A percentile compares a stretch with the other conserved stretches of the same genome.
These are phyloP conservation scores for Volutella citrinella DNA, from an alignment of 2,329 filamentous ascomycete genomes.

Conservation along the genomic window DNA sequence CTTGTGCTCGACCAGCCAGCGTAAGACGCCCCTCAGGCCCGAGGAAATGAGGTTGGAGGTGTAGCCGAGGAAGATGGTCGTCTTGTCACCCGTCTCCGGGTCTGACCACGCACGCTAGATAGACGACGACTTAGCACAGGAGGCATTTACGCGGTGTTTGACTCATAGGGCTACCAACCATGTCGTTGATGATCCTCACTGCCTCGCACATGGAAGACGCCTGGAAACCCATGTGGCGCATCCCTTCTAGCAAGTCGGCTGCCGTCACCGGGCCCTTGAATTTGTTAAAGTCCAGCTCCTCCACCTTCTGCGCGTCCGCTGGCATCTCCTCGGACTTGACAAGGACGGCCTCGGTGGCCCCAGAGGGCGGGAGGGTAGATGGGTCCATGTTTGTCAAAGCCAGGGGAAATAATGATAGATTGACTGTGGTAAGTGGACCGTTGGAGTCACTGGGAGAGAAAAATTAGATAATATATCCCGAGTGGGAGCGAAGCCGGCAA, in stretches of 20 bases:
- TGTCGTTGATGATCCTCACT: slow-evolving; percentile 88
- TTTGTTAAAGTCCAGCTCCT: slow-evolving; percentile 89
- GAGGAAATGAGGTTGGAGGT: slow-evolving; percentile 98
- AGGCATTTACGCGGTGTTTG: no score
- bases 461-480: no score
- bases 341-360: slow-evolving; percentile 77
- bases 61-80: slow-evolving; percentile 96
- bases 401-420: no score
- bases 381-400: slow-evolving; percentile 26
- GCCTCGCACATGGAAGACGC: slow-evolving; percentile 77
- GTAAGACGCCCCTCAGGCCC: slow-evolving; percentile 83
- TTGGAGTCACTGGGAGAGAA: slow-evolving; percentile 6
- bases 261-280: slow-evolving; percentile 77
- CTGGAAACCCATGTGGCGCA: slow-evolving; percentile 80
- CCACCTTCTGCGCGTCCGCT: slow-evolving; percentile 72
- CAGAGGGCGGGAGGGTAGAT: slow-evolving; percentile 50
- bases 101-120: slow-evolving; percentile 71
- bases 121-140: slow-evolving; percentile 16
- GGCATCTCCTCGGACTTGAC: slow-evolving; percentile 82
- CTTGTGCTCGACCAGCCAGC: slow-evolving; percentile 88
- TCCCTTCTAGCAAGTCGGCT: slow-evolving; percentile 76
- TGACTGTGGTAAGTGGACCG: no score
- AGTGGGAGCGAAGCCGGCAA: no score
- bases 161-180: no score
- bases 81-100: slow-evolving; percentile 71